Conservation (phyloP, 495 filamentous ascomycete genomes). For the Hyaloscypha hepaticicola region DNA sequence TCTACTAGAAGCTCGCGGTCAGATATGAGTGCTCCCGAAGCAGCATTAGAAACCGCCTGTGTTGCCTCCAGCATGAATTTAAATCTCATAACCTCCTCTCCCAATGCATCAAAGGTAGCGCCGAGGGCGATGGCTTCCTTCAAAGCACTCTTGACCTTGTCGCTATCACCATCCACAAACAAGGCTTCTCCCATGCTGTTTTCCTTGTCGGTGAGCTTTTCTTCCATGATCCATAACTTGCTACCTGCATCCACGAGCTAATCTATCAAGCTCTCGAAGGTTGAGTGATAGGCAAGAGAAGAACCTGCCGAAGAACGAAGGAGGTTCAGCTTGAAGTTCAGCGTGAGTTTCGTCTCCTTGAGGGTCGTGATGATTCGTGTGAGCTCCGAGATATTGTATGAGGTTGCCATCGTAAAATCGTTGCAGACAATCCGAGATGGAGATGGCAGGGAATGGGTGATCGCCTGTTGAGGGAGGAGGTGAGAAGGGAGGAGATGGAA, state of each 20-base stretch:
- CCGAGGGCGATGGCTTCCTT: too few relatives aligned
- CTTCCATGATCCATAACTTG: background rate
- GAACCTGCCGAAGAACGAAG: background rate
- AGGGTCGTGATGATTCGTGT: background rate
- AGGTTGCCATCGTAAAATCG: too few relatives aligned
- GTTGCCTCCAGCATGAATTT: background rate
- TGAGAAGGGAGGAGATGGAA: too few relatives aligned
- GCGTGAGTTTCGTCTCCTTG: background rate
- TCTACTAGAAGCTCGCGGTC: too few relatives aligned
- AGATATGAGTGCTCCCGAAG: background rate
- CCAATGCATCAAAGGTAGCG: background rate
- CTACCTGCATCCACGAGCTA: background rate
- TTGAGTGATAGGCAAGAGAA: background rate
- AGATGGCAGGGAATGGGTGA: too few relatives aligned
- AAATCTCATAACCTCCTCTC: background rate
- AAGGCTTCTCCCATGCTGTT: background rate
- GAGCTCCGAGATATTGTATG: background rate
- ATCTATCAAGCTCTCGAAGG: background rate
- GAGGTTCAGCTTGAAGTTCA: background rate
- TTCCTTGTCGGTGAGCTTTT: background rate
- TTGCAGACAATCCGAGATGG: too few relatives aligned
- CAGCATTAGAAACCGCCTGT: background rate
- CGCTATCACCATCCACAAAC: background rate
- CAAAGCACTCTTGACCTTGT: background rate
- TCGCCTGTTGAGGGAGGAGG: too few relatives aligned